These are phyloP conservation scores for Fusarium begoniae DNA, from an alignment of 2,329 filamentous ascomycete genomes.

Conservation along the genomic window DNA sequence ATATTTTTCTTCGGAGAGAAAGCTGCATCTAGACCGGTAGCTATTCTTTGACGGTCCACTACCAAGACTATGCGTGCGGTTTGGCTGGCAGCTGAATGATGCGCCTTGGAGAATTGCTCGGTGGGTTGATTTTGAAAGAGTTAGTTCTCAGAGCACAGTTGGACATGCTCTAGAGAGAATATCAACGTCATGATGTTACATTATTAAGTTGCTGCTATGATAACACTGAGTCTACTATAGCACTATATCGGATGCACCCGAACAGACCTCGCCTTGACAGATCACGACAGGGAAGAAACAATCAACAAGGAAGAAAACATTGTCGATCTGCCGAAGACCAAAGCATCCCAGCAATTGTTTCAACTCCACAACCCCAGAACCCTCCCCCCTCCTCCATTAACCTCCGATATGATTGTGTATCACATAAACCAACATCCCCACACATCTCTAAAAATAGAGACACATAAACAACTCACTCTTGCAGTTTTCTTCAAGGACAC, in stretches of 20 bases:
- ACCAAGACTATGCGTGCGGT: neutral
- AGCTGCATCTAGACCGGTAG: slow-evolving; percentile 2
- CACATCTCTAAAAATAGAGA: neutral
- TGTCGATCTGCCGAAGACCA: slow-evolving; percentile 29
- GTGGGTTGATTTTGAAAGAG: neutral
- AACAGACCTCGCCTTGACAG: neutral
- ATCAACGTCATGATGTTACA: neutral
- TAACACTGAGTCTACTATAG: neutral
- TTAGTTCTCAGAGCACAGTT: neutral
- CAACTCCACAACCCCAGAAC: slow-evolving; percentile 3
- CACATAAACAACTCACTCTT: neutral
- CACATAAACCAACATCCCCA: neutral
- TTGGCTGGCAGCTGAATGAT: neutral
- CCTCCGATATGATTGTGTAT: neutral
- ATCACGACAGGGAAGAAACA: neutral
- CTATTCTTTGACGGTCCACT: neutral
- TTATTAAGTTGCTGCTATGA: neutral
- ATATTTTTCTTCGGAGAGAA: neutral
- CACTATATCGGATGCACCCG: neutral
- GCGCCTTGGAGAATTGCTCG: neutral
- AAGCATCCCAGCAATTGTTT: slow-evolving; percentile 3
- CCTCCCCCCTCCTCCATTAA: neutral
- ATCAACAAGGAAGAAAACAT: neutral
- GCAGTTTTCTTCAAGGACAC: slow-evolving; percentile 1
- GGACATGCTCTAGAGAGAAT: neutral